Evolutionary conservation across 805 yeast species (phyloP).

Genomic region (Lipomyces starkeyi): DNA sequence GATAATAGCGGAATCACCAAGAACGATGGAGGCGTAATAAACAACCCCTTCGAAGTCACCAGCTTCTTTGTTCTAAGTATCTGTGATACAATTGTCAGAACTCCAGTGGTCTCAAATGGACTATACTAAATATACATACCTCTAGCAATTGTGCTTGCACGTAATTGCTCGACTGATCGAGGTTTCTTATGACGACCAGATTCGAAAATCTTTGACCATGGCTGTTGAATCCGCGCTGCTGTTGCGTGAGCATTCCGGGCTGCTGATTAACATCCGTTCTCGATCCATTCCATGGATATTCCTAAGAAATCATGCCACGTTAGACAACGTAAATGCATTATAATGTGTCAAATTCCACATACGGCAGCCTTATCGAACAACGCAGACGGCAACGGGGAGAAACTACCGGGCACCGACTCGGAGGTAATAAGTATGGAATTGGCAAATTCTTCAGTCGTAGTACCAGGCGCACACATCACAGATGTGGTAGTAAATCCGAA

Average conservation of each 20-base stretch:
- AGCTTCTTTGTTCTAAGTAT: constrained; percentile 26
- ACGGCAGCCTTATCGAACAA: background rate
- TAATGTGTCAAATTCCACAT: background rate
- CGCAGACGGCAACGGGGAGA: constrained; percentile 25
- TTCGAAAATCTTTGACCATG: constrained; percentile 20
- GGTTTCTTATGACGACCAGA: constrained; percentile 25
- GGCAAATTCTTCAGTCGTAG: constrained; percentile 31
- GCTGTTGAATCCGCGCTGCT: background rate
- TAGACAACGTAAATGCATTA: background rate
- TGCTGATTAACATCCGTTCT: background rate
- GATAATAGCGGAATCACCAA: constrained; percentile 26
- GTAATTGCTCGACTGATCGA: constrained; percentile 30
- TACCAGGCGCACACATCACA: constrained; percentile 21
- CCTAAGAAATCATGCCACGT: background rate
- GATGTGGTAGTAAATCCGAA: constrained; percentile 30
- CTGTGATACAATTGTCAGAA: constrained; percentile 10
- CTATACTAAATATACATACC: constrained; percentile 3
- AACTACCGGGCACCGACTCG: constrained; percentile 18
- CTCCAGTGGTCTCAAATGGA: background rate
- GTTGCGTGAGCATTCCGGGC: background rate
- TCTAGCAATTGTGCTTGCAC: constrained; percentile 35
- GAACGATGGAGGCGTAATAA: constrained; percentile 25
- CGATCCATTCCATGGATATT: constrained; percentile 10
- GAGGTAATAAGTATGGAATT: constrained; percentile 15
- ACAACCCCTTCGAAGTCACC: constrained; percentile 18